Base-by-base conservation (phyloP, 441 rosid species). In the Brassica hybrid region DNA sequence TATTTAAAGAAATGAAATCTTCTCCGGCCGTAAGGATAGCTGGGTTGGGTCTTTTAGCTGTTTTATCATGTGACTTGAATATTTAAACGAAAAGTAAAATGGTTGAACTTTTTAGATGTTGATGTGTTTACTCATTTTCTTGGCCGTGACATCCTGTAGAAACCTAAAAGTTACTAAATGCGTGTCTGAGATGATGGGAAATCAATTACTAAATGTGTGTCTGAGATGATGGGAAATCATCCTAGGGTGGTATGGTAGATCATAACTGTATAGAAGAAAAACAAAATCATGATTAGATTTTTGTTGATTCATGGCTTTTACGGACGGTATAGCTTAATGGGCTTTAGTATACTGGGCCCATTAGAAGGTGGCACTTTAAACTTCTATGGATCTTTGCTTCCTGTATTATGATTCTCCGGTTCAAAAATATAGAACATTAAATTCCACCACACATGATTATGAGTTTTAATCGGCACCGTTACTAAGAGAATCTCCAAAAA, bases 41-140 rank as follows among this genome's bases (percentile, higher is more conserved):
- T 69, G 52, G 67, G 21, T 64, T 69, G 52, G 67, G 34, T 64
- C 34, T n/a, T 69, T 27, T 41, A 65, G 57, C 57, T 71, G 67
- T 61, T 66, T 66, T 72, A 48, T 72, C 73, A 67, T 45, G 43
- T 71, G 67, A 66, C 62, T 71, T 25, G 17, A 21, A 62, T 71
- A 43, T 56, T 64, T 6, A 52, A 12, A 54, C 17, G 67, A 12
- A 61, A 32, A 14, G n/a, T 0, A 18, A 59, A 13, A 48, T 3
- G 17, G 5, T 59, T 60, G 17, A n/a, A 38, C 18, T 12, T 34
- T 54, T 69, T 36, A 70, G 21, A 21, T 69, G 10, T 34, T 16
- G 16, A 5, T 30, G 60, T 14, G 63, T 27, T n/a, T 18, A 48
- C 8, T 30, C 60, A 45, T 67, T 67, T n/a, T 13, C 45, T 60